phyloP scores from a whole-genome alignment of 2,329 filamentous ascomycete species.

The Emericellopsis atlantica region DNA sequence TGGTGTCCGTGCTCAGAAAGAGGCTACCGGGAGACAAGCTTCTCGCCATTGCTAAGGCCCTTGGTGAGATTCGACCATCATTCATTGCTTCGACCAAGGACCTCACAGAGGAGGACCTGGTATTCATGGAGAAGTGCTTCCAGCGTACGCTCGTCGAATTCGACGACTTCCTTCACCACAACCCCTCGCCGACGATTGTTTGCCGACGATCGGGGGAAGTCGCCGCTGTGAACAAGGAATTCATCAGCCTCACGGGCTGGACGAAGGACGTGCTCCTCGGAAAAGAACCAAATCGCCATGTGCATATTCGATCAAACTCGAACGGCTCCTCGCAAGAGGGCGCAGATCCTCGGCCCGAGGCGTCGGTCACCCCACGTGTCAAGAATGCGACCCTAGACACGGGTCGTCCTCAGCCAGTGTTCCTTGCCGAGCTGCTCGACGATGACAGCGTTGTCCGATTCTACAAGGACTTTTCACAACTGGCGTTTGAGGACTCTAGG shows the following conservation, averaged over 20 bases:
- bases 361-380: constrained; percentile 36
- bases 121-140: constrained; percentile 97
- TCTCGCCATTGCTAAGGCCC: constrained; percentile 70
- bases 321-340: constrained; percentile 1
- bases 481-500: constrained; percentile 84
- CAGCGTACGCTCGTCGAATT: constrained; percentile 88
- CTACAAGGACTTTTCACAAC: constrained; percentile 86
- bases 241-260: constrained; percentile 92
- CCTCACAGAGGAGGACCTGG: constrained; percentile 75
- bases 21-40: constrained; percentile 70
- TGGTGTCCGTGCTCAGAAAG: constrained; percentile 67
- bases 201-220: constrained; percentile 88
- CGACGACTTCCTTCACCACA: constrained; percentile 81
- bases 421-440: constrained; percentile 84
- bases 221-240: constrained; percentile 92
- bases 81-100: constrained; percentile 87
- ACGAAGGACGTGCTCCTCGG: constrained; percentile 79
- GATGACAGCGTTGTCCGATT: constrained; percentile 90
- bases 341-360: constrained; percentile 15
- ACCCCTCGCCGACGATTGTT: constrained; percentile 82
- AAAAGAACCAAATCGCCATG: constrained; percentile 75
- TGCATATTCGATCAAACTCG: constrained; percentile 49
- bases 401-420: constrained; percentile 61
- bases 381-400: constrained; percentile 28
- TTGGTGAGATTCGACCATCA: constrained; percentile 81